Evolutionary conservation across 106 monocot genomes (phyloP), one percentile per base, ranked within the genome.

Genomic region (Apostasia ramifera): DNA sequence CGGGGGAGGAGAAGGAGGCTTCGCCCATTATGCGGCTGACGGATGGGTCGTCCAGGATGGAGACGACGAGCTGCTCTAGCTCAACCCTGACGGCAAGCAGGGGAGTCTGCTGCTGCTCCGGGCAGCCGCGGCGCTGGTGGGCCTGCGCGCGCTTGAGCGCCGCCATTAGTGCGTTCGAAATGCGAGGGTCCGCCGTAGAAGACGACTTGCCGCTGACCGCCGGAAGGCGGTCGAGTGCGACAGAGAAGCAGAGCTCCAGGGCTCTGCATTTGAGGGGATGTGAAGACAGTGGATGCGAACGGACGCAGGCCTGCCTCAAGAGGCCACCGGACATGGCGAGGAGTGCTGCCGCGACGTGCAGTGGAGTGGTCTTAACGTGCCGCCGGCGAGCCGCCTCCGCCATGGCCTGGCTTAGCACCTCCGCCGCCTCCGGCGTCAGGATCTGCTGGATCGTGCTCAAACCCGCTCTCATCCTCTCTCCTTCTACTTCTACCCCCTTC

Each of bases 61-160:
- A 92, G 45, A 88, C 55, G 39, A 92, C 55, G 43, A 92, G 79
- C 72, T 88, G 88, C 51, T 88, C 92, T 7, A 92, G 77, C 76
- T 92, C 88, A 4, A 92, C 88, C 76, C 88, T 92, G 44, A 92
- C 83, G 11, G 92, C 92, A 46, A 92, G 74, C 11, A 92, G 70
- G 43, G 91, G 91, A 68, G 81, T 83, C 74, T 92, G 92, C 78
- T 87, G 88, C 59, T 74, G 78, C 73, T 92, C 88, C 1, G 83
- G 81, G 71, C 80, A 92, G 12, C 88, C 88, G 5, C 88, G 68
- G 3, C 85, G 73, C 73, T 88, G 88, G 76, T 88, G 80, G 3
- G 88, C 88, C 80, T 92, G 92, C 15, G 92, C 92, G n/a, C 92
- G 73, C 83, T 92, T 92, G 53, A 92, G 73, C 7, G 92, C 92